Base-by-base conservation (phyloP, 768 basidiomycete species). In the Mycena maculata region DNA sequence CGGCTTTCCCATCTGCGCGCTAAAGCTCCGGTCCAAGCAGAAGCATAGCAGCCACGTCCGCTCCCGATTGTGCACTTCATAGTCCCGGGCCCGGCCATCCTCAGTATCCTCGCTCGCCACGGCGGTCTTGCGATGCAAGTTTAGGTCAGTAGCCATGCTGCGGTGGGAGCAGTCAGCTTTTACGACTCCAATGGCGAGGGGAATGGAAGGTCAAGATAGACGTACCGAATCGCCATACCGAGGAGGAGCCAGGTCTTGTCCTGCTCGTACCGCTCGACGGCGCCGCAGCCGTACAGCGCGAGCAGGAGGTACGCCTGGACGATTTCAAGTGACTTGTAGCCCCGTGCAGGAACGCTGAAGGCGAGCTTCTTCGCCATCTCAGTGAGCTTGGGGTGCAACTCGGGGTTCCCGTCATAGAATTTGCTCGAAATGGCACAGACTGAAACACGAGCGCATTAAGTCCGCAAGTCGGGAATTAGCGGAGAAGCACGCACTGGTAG, bases 1-100 rank as follows among this genome's bases (percentile, higher is more conserved):
- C 4, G 97, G 97, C 80, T 98, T 98, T 47, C 96, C 96, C 95
- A 98, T 95, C 79, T 97, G 96, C 0, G 96, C 93, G 71, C 95
- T 94, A 64, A 92, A 86, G 72, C 95, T 97, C 67, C 95, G 86
- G 76, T 98, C 96, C 36, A 98, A 84, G 62, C 86, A 87, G 76
- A 90, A 96, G 73, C 93, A 95, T 65, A 95, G 78, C 54, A 98
- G 82, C 98, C 98, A 99, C 11, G 95, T 95, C 52, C 98, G 83
- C 79, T 99, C 96, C 48, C 98, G 88, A 77, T 98, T 99, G 79
- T 93, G 91, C 15, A 98, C 90, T 81, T 99, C 93, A 63, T 86
- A 78, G 74, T 93, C 94, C 58, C 92, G 88, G 25, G 90, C 88
- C 58, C 86, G 87, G 36, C 90, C 93, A 74, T 96, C 95, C n/a